phyloP scores from a whole-genome alignment of 495 filamentous ascomycete genomes.

The Tuber brumale region DNA sequence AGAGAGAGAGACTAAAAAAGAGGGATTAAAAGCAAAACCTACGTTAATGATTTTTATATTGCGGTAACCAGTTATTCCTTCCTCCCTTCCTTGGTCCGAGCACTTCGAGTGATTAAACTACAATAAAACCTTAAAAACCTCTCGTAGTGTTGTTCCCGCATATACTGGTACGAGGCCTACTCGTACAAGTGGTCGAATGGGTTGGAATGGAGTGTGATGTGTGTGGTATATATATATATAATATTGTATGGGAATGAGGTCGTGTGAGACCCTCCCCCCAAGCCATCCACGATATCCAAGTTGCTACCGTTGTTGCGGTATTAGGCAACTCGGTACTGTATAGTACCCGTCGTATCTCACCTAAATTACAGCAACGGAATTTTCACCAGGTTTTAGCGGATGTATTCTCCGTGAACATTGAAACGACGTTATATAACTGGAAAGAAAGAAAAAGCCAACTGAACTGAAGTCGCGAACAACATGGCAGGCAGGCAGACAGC shows the following conservation, averaged over 20 bases:
- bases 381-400: background rate
- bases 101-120: background rate
- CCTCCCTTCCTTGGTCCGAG: too few species aligned
- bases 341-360: too few species aligned
- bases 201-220: background rate
- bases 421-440: background rate
- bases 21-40: background rate
- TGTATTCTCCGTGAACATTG: background rate
- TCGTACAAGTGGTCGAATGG: background rate
- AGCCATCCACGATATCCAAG: background rate
- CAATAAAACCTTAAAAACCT: background rate
- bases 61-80: too few species aligned
- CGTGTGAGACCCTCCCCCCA: background rate
- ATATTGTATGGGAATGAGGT: constrained; percentile 1
- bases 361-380: too few species aligned
- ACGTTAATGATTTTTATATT: background rate
- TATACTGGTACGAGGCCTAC: background rate
- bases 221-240: too few species aligned
- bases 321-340: background rate
- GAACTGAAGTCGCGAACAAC: too few species aligned
- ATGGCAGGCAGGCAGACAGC: too few species aligned
- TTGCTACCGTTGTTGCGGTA: background rate
- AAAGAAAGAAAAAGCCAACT: too few species aligned
- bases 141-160: background rate
- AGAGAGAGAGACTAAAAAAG: too few species aligned